Evolutionary conservation across 106 monocot species (phyloP), one percentile per base, ranked within the genome.

Genomic region (Phalaenopsis aphrodite): DNA sequence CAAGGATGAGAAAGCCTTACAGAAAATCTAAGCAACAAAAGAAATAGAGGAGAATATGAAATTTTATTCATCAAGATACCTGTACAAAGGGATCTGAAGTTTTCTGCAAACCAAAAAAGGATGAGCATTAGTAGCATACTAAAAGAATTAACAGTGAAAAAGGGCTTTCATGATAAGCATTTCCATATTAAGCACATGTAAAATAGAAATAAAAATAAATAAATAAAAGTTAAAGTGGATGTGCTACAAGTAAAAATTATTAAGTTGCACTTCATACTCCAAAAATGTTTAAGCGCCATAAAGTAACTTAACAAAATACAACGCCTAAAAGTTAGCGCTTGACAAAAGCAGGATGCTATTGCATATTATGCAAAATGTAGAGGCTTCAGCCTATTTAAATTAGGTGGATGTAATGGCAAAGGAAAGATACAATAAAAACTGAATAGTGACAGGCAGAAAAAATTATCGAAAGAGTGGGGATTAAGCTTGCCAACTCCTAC

Each of bases 21-120:
- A 24, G 3, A 49, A 8, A 75, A 76, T 49, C 24, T 12, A 76
- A 42, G 24, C 14, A 49, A 49, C 52, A 76, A 43, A 74, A 42
- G 48, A 75, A 75, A 75, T 52, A 42, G n/a, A 52, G 10, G 21
- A n/a, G 5, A 69, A 43, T n/a, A 24, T 11, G 42, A 76, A 69
- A 69, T 3, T 8, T 48, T 37, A 18, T 58, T 58, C 14, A 75
- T 42, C 5, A 1, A 71, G 47, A 48, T 89, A 99, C 98, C 94
- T 85, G 89, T 94, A 79, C 98, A 99, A 72, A 99, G 94, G 37
- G 89, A 88, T 80, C 92, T 86, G 83, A 99, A 99, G 83, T 94
- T 98, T 85, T 88, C 98, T 99, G 92, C 85, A 87, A 39, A 90
- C 71, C 19, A 67, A 76, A 80, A 81, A 75, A 47, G 78, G 52